phyloP scores from a whole-genome alignment of 225 moss, liverwort and hornwort species.

The Thuidium tamariscinum region DNA sequence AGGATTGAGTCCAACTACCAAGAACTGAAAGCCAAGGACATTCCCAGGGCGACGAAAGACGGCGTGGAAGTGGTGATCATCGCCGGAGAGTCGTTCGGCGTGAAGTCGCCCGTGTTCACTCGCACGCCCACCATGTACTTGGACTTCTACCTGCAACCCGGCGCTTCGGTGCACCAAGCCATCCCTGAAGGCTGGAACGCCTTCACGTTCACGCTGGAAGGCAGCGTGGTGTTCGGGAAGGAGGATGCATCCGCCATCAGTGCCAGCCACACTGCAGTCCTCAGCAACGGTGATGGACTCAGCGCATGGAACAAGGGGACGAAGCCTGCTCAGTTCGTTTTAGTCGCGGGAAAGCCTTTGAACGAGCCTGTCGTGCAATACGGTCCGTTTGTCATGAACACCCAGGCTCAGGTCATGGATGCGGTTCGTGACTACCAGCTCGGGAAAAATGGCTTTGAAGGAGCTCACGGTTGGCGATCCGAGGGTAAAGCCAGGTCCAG shows the following conservation, averaged over 20 bases:
- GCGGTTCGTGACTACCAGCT: slow-evolving; percentile 50
- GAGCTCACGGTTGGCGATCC: slow-evolving; percentile 50
- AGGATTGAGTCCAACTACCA: slow-evolving; percentile 85
- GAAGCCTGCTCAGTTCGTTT: slow-evolving; percentile 40
- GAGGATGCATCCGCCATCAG: slow-evolving; percentile 22
- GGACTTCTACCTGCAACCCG: slow-evolving; percentile 69
- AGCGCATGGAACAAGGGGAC: slow-evolving; percentile 62
- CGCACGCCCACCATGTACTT: slow-evolving; percentile 86
- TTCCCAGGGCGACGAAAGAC: slow-evolving; percentile 47
- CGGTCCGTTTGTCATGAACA: slow-evolving; percentile 93
- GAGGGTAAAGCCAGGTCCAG: slow-evolving; percentile 21
- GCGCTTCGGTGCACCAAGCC: slow-evolving; percentile 47
- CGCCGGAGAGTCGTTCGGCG: slow-evolving; percentile 75
- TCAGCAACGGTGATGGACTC: slow-evolving; percentile 60
- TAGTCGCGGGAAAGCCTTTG: slow-evolving; percentile 70
- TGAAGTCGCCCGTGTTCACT: slow-evolving; percentile 68
- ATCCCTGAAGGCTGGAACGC: slow-evolving; percentile 83
- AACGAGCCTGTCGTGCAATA: slow-evolving; percentile 74
- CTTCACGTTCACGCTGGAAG: slow-evolving; percentile 54
- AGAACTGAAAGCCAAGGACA: slow-evolving; percentile 57
- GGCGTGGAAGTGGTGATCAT: slow-evolving; percentile 73
- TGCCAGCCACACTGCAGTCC: slow-evolving; percentile 54
- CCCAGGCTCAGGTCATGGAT: slow-evolving; percentile 46
- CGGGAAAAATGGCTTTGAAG: slow-evolving; percentile 64
- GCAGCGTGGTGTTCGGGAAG: slow-evolving; percentile 40